Conservation (phyloP, 1,284 basidiomycete genomes). For the Pseudozyma hubeiensis region DNA sequence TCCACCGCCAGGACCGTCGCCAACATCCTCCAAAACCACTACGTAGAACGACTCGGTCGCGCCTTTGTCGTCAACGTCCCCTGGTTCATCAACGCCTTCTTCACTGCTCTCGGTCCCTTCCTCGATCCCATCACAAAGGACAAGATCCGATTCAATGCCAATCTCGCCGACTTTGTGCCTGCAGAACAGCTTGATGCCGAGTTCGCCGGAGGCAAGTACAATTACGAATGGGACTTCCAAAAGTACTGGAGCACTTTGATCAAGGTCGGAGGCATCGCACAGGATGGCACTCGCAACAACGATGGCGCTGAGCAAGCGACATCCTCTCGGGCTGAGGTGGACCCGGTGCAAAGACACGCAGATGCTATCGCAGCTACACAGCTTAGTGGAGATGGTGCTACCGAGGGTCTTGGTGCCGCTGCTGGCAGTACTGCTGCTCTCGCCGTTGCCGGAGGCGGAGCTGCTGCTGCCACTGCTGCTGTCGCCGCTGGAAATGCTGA, state of each 20-base stretch:
- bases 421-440: conserved; percentile 22
- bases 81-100: conserved; percentile 70
- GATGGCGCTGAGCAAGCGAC: not conserved
- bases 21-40: conserved; percentile 88
- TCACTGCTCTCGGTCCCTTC: conserved; percentile 86
- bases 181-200: conserved; percentile 81
- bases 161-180: conserved; percentile 79
- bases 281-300: conserved; percentile 44
- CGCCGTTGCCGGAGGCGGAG: conserved; percentile 15
- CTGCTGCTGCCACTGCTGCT: conserved; percentile 7
- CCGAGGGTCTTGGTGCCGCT: conserved; percentile 30
- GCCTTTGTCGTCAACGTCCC: conserved; percentile 88
- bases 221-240: conserved; percentile 80
- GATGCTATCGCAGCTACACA: conserved; percentile 35
- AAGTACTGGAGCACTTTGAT: conserved; percentile 73
- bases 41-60: conserved; percentile 86
- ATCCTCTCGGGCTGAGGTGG: not conserved
- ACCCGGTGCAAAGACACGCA: conserved; percentile 30
- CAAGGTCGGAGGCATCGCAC: conserved; percentile 41
- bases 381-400: conserved; percentile 19
- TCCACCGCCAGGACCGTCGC: conserved; percentile 50
- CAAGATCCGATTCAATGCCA: conserved; percentile 82
- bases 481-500: not conserved
- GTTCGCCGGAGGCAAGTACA: conserved; percentile 80
- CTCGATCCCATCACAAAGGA: conserved; percentile 89